Evolutionary conservation across 1,139 yeast species (phyloP).

Genomic region (Cylindricascospora bacillispora): DNA sequence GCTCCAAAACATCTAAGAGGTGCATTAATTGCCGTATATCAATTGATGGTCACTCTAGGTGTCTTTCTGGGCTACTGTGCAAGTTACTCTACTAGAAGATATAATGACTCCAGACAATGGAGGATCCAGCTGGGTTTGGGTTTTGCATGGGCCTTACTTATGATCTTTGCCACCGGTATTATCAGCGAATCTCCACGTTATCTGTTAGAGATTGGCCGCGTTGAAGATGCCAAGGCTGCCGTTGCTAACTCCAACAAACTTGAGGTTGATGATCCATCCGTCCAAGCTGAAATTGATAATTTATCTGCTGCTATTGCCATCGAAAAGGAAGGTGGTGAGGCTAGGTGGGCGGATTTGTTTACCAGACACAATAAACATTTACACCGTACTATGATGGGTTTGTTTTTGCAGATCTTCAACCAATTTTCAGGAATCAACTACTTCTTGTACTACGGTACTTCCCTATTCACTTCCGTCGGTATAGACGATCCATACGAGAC

Average conservation of each 20-base stretch:
- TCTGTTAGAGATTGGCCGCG: constrained; percentile 37
- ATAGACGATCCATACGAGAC: constrained; percentile 56
- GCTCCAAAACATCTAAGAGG: constrained; percentile 57
- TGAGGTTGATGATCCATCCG: constrained; percentile 31
- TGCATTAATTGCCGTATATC: constrained; percentile 47
- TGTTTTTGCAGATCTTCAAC: constrained; percentile 36
- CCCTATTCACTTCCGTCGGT: constrained; percentile 27
- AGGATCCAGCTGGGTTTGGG: constrained; percentile 45
- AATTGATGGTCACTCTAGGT: constrained; percentile 48
- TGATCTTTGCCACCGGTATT: constrained; percentile 40
- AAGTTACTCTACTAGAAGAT: constrained; percentile 40
- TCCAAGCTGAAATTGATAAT: constrained; percentile 43
- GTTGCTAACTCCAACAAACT: constrained; percentile 34
- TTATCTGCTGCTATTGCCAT: constrained; percentile 47
- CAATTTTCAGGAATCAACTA: constrained; percentile 4
- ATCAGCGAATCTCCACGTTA: constrained; percentile 72
- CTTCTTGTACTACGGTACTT: constrained; percentile 4
- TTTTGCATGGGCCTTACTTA: constrained; percentile 30
- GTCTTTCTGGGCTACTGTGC: constrained; percentile 48
- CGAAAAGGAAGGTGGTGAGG: constrained; percentile 26
- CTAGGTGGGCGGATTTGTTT: constrained; percentile 28
- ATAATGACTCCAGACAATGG: constrained; percentile 39
- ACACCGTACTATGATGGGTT: constrained; percentile 50
- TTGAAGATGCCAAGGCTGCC: constrained; percentile 42
- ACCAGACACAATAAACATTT: constrained; percentile 29